Evolutionary conservation across 2,329 filamentous ascomycete species (phyloP).

Genomic region (Fusarium xylarioides): DNA sequence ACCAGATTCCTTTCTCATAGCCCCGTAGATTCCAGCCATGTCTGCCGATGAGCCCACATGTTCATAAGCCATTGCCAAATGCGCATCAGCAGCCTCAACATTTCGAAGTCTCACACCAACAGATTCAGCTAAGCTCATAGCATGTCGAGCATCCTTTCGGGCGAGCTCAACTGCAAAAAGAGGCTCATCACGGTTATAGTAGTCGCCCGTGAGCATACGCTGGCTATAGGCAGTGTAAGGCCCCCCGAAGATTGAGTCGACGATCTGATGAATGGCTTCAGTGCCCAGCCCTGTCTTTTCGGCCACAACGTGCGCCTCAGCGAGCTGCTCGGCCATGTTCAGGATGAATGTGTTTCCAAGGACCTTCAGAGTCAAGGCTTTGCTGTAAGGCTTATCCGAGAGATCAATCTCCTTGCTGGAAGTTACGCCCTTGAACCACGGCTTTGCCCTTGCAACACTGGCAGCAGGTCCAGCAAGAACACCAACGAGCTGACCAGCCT

Average conservation of each 20-base stretch:
- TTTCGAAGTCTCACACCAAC: conserved; percentile 71
- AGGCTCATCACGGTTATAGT: conserved; percentile 79
- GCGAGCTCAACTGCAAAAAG: conserved; percentile 85
- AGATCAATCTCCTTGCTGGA: conserved; percentile 76
- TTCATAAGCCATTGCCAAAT: conserved; percentile 75
- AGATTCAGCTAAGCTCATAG: conserved; percentile 69
- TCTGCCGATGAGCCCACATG: conserved; percentile 76
- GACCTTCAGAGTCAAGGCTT: conserved; percentile 78
- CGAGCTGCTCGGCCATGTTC: conserved; percentile 81
- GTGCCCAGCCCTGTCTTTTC: conserved; percentile 82
- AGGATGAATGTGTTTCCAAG: conserved; percentile 88
- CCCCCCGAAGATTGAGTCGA: conserved; percentile 79
- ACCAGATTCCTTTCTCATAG: conserved; percentile 76
- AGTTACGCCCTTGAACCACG: conserved; percentile 78
- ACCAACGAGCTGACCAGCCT: conserved; percentile 74
- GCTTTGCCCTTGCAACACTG: conserved; percentile 70
- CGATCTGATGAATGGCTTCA: conserved; percentile 74
- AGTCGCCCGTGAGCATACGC: conserved; percentile 79
- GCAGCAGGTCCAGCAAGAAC: conserved; percentile 73
- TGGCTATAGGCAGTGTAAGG: conserved; percentile 78
- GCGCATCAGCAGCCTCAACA: conserved; percentile 72
- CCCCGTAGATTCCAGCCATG: conserved; percentile 84
- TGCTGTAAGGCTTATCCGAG: conserved; percentile 71
- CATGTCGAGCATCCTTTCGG: conserved; percentile 83
- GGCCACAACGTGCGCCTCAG: conserved; percentile 80